Base-by-base conservation (phyloP, 805 yeast genomes). In the Blastobotrys americana region DNA sequence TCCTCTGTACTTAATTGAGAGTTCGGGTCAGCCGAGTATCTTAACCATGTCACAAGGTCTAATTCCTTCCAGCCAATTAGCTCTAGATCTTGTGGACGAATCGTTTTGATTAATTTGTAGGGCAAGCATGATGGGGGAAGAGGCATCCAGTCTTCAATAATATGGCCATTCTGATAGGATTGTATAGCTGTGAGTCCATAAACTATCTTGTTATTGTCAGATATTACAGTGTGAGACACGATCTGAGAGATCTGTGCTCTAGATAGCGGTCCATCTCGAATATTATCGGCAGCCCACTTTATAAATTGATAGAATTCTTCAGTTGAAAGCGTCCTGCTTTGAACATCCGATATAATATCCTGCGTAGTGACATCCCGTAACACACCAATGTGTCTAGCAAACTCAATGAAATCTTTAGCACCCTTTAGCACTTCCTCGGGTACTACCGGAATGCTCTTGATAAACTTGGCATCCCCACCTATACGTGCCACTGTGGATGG, bases 81-180 rank as follows among this genome's bases (percentile, higher is more conserved):
- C 27, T 54, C 55, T 25, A 63, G 37, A 23, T 53, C 55, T 1
- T 42, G 28, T 10, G 42, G 34, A 8, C 50, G 31, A 15, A 57
- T 37, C 27, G 49, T 48, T 25, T 40, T 47, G 9, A 52, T 41
- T 18, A 59, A 46, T 4, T 34, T 48, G 17, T 45, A 40, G 2
- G 69, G 66, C 23, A 66, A 28, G 40, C 68, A 63, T 3, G 44
- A 43, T 3, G 44, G 49, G 0, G 71, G 71, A 3, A 66, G 41
- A 1, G 64, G 63, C 41, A 51, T 25, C 1, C 40, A 55, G 5
- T 55, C 53, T 0, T 60, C 61, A 9, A 62, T 43, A 6, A 42
- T 35, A 1, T 48, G 33, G 9, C 47, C 22, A 28, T 56, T 57
- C 27, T 60, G 64, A 39, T 51, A 66, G 28, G 40, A 52, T 10